These are phyloP conservation scores for Fraxinus ornus DNA, from an alignment of 305 asterid species.

Conservation along the genomic window DNA sequence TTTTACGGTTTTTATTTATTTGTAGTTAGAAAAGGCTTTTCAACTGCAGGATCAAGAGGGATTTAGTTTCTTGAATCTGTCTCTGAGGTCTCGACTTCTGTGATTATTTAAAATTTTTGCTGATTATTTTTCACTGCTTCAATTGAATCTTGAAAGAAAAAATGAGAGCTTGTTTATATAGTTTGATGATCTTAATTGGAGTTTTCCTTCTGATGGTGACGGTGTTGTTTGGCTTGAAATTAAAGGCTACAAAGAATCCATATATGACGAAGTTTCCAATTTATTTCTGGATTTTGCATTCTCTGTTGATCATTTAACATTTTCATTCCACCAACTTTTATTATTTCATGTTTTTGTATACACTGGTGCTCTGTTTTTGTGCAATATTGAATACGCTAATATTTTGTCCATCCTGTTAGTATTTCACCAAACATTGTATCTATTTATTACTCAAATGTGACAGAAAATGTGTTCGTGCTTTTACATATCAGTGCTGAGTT, in stretches of 20 bases:
- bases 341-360: background rate
- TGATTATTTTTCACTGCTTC: conserved; percentile 3
- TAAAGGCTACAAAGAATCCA: background rate
- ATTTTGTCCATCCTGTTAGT: conserved; percentile 5
- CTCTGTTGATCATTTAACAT: conserved; percentile 10
- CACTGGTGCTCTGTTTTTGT: background rate
- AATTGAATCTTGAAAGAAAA: background rate
- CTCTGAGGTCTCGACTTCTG: conserved; percentile 9
- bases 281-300: conserved; percentile 17
- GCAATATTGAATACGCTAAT: background rate
- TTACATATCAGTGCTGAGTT: background rate
- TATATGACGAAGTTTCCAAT: conserved; percentile 14
- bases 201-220: conserved; percentile 20
- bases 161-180: background rate
- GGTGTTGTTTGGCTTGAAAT: conserved; percentile 8
- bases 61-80: conserved; percentile 16
- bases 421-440: background rate
- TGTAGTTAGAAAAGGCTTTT: conserved; percentile 17
- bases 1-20: conserved; percentile 12
- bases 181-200: conserved; percentile 23
- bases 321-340: background rate
- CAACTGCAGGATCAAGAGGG: conserved; percentile 23
- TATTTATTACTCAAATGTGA: background rate
- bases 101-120: conserved; percentile 16
- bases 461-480: conserved; percentile 12